phyloP scores from a whole-genome alignment of 164 flowering plant species.

The Kalanchoe fedtschenkoi region DNA sequence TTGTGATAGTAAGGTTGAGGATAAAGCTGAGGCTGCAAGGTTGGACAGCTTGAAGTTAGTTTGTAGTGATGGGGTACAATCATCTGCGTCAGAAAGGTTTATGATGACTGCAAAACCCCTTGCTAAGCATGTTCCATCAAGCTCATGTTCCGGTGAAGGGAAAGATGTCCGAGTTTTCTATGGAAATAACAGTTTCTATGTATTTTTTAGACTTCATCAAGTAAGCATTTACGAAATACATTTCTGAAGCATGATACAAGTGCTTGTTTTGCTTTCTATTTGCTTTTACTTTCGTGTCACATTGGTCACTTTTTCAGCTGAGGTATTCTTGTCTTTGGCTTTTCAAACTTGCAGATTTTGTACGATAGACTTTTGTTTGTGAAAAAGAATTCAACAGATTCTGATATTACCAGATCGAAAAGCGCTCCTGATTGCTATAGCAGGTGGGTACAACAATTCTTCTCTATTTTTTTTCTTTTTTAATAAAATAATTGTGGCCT shows the following conservation, averaged over 20 bases:
- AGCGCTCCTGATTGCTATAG: conserved; percentile 28
- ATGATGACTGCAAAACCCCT: conserved; percentile 1
- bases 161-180: background rate
- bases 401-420: conserved; percentile 33
- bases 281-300: background rate
- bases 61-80: background rate
- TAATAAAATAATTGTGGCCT: background rate
- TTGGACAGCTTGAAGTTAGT: background rate
- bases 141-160: background rate
- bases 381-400: conserved; percentile 22
- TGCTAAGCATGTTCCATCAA: background rate
- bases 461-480: background rate
- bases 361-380: conserved; percentile 54
- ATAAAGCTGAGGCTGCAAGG: background rate
- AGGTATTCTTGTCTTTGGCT: background rate
- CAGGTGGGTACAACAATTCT: conserved; percentile 20
- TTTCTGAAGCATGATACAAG: background rate
- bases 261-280: background rate
- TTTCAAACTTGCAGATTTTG: conserved; percentile 22
- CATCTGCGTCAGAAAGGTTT: background rate
- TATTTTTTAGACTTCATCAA: conserved; percentile 7
- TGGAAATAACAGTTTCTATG: conserved; percentile 1
- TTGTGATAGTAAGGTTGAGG: background rate
- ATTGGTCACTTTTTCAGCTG: background rate
- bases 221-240: background rate